Percentiles rank a stretch among this genome's conserved stretches.
Evolutionary conservation across 2,329 filamentous ascomycete genomes (phyloP).

Genomic region (Microsporum canis): DNA sequence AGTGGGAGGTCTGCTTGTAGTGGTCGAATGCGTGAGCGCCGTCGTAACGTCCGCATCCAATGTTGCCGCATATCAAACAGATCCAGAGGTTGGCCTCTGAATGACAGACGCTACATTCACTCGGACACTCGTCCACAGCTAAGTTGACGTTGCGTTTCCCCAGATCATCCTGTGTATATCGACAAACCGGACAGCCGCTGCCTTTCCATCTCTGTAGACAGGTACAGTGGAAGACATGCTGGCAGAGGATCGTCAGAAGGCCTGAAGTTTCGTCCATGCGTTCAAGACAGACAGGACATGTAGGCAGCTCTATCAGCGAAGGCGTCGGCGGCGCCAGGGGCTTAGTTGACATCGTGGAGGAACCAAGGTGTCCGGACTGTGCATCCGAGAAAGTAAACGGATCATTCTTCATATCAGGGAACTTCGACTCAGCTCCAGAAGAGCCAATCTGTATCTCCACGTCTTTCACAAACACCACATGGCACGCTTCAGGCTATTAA

Average conservation of each 20-base stretch:
- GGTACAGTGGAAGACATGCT: constrained; percentile 94
- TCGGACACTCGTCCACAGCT: constrained; percentile 43
- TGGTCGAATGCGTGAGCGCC: constrained; percentile 86
- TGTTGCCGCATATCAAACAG: constrained; percentile 82
- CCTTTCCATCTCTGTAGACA: constrained; percentile 96
- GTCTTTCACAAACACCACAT: constrained; percentile 86
- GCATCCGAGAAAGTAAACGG: constrained; percentile 42
- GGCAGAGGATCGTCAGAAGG: constrained; percentile 87
- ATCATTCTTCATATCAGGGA: constrained; percentile 53
- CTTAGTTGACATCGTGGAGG: constrained; percentile 43
- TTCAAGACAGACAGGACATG: constrained; percentile 91
- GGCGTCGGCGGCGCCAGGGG: constrained; percentile 65
- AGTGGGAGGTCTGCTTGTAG: constrained; percentile 80
- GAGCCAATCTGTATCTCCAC: constrained; percentile 54
- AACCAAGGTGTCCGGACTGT: constrained; percentile 26
- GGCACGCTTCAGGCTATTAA: constrained; percentile 72
- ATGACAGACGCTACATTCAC: constrained; percentile 68
- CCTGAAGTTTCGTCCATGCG: constrained; percentile 97
- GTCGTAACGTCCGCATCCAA: constrained; percentile 91
- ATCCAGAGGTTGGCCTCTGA: constrained; percentile 81
- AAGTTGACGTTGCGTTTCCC: constrained; percentile 37
- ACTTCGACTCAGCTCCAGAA: constrained; percentile 36
- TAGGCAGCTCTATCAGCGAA: constrained; percentile 79
- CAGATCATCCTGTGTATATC: constrained; percentile 62
- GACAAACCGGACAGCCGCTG: constrained; percentile 84